Conservation (phyloP, 1,139 yeast species). For the Yamadazyma blattariae region DNA sequence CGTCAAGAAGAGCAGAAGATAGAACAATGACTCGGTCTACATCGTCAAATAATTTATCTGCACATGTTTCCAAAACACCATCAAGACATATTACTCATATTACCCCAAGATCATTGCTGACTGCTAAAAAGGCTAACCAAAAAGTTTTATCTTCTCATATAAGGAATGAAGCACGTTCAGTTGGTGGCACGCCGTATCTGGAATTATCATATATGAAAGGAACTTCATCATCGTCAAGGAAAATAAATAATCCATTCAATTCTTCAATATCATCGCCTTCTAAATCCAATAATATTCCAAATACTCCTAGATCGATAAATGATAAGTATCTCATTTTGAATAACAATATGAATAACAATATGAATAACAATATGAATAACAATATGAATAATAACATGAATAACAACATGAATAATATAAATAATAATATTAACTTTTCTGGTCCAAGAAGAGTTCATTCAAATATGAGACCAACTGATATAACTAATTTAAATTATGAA, state of each 20-base stretch:
- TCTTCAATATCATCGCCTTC: not conserved
- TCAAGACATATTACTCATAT: constrained; percentile 4
- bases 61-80: constrained; percentile 10
- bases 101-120: constrained; percentile 8
- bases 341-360: not conserved
- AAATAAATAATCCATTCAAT: constrained; percentile 12
- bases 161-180: constrained; percentile 7
- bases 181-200: constrained; percentile 8
- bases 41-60: constrained; percentile 8
- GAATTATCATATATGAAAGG: constrained; percentile 16
- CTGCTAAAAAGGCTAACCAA: constrained; percentile 5
- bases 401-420: not conserved
- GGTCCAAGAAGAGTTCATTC: constrained; percentile 4
- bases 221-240: constrained; percentile 14
- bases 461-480: constrained; percentile 10
- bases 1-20: constrained; percentile 15
- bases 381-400: no score
- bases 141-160: constrained; percentile 5
- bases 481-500: constrained; percentile 11
- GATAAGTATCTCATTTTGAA: not conserved
- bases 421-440: not conserved
- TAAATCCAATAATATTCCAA: not conserved
- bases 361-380: not conserved
- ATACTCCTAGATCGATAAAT: not conserved
- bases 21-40: constrained; percentile 9